A percentile compares a stretch with the other conserved stretches of the same genome.
Conservation (phyloP, 179 eudicot species). For the Monotropa hypopitys region DNA sequence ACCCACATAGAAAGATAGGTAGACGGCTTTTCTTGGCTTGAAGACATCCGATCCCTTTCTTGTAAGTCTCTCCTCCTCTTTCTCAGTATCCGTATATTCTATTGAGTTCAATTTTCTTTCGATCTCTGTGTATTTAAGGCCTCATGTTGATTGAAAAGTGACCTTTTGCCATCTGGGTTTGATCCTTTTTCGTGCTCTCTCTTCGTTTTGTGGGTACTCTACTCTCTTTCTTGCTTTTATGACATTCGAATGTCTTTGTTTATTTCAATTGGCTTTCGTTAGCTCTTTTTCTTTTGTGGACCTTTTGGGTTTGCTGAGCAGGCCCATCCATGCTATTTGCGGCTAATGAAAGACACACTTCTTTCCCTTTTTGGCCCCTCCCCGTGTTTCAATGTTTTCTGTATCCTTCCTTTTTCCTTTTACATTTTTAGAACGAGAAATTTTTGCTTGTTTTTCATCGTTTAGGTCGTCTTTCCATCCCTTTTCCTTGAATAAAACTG, state of each 20-base stretch:
- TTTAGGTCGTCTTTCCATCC: no score
- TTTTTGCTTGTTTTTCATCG: not conserved
- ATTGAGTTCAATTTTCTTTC: not conserved
- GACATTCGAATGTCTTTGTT: constrained; percentile 8
- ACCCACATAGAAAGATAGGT: not conserved
- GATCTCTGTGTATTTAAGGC: constrained; percentile 4
- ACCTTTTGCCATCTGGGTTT: constrained; percentile 24
- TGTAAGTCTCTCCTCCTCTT: constrained; percentile 38
- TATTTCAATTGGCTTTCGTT: constrained; percentile 18
- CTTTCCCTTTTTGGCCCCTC: not conserved
- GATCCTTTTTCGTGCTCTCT: constrained; percentile 3
- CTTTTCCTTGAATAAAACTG: not conserved
- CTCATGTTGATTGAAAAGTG: constrained; percentile 10
- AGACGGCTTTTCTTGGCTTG: constrained; percentile 31
- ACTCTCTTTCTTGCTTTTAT: constrained; percentile 8
- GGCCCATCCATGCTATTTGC: not conserved
- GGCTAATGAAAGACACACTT: not conserved
- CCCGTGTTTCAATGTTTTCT: constrained; percentile 2
- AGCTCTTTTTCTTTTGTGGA: constrained; percentile 8
- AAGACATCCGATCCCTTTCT: constrained; percentile 50
- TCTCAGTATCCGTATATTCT: constrained; percentile 7
- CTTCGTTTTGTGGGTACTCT: constrained; percentile 8
- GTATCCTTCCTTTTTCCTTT: not conserved
- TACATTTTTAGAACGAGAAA: not conserved
- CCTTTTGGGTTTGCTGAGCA: not conserved